Base-by-base conservation (phyloP, 306 rosid species). In the Urtica urens region DNA sequence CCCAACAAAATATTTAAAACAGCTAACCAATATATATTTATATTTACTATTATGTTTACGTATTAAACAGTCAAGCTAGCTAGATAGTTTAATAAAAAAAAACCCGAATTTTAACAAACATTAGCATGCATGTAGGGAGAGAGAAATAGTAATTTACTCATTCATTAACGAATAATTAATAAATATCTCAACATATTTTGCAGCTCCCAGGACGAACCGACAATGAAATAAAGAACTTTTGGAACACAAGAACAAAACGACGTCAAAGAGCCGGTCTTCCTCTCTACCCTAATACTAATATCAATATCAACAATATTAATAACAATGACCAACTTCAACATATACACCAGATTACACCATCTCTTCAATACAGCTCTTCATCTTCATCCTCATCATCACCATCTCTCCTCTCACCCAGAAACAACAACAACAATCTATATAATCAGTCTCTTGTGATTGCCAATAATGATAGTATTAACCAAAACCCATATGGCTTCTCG, bases 161-260 rank as follows among this genome's bases (percentile, higher is more conserved):
- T 10, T 13, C 17, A 24, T 23, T 8, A n/a, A 14, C 4, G 7
- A 8, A 2, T 42, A 17, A 1, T 28, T 46, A 21, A 20, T 24
- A 16, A 17, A 38, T 15, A 19, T 39, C 21, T 19, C 45, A 58
- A 57, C 48, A n/a, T n/a, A n/a, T n/a, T n/a, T n/a, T n/a, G n/a
- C 74, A 88, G 97, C 71, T 88, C 58, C 86, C 90, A 0, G 97
- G 97, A 0, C 49, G 97, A 45, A 84, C 97, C 0, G 97, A 88
- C 53, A 88, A 88, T 20, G 97, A 88, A 56, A 88, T 88, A 16
- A 88, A 88, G 55, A 88, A 88, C 37, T 88, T 67, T 45, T 88
- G 97, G 97, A 88, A 88, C 34, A 81, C 95, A 0, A 69, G 97
- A 44, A 63, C 75, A 77, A 88, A 88, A 58, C 65, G 83, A 55